Percentiles rank a stretch among this genome's conserved stretches.
phyloP scores from a whole-genome alignment of 164 flowering plant species.

The Santalum album region DNA sequence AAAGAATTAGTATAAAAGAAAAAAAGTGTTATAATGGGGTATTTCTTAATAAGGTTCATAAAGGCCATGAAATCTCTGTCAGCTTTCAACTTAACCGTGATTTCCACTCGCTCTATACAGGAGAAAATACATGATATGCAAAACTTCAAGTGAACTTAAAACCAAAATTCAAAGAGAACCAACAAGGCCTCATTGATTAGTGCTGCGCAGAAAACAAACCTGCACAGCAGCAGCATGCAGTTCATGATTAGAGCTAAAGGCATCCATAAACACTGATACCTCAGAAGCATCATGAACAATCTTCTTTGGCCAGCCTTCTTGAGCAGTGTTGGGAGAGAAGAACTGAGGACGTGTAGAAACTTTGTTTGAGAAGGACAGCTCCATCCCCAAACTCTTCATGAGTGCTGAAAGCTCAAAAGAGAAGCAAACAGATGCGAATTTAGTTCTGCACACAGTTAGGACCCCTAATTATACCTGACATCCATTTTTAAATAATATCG shows the following conservation, averaged over 20 bases:
- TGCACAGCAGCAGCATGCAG: background rate
- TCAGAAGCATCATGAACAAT: background rate
- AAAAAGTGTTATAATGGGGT: too few relatives aligned
- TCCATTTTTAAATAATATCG: too few relatives aligned
- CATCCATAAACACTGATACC: background rate
- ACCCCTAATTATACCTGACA: too few relatives aligned
- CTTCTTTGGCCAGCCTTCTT: background rate
- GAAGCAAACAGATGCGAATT: background rate
- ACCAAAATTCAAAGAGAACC: too few relatives aligned
- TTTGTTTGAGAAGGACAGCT: background rate
- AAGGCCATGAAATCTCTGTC: too few relatives aligned
- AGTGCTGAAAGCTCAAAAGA: background rate
- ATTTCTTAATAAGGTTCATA: too few relatives aligned
- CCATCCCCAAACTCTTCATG: background rate
- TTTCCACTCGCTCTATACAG: too few relatives aligned
- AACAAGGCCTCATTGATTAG: too few relatives aligned
- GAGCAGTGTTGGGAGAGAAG: background rate
- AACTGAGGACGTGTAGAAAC: background rate
- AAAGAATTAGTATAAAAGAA: too few relatives aligned
- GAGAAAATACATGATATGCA: too few relatives aligned
- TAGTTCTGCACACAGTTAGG: background rate
- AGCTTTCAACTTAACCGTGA: too few relatives aligned
- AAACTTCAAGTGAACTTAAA: too few relatives aligned
- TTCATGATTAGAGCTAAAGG: background rate
- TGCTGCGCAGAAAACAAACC: background rate